Base-by-base conservation (phyloP, 139 green algal genomes). In the Monoraphidium neglectum region DNA sequence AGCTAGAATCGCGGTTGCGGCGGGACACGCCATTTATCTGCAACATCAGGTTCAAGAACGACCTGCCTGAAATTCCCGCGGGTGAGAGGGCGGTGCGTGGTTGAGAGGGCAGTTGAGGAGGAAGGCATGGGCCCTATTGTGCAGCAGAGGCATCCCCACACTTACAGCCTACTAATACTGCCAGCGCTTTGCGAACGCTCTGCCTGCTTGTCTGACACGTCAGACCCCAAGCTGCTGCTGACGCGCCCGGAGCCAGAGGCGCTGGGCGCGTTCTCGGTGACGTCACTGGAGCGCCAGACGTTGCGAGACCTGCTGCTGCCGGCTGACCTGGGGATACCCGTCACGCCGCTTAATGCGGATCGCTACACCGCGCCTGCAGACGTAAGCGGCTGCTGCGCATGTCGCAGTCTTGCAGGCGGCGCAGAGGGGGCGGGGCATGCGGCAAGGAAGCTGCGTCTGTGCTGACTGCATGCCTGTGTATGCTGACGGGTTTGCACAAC, bases 161-260 rank as follows among this genome's bases (percentile, higher is more conserved):
- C 57, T 13, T 16, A 10, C 26, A 32, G 6, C 57, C 57, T 13
- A 65, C 8, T 37, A 30, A 33, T 30, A 10, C 57, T 10, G 6
- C 26, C 28, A 65, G 10, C 18, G 51, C 51, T 60, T 18, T 21
- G 21, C 18, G 21, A 60, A 60, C 51, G 21, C 51, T 28, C 21
- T 60, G 18, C 18, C 18, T 60, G 51, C 21, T 84, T 83, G 32
- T 85, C 90, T 82, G 83, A 90, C 59, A 84, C 88, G 2, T 82
- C 80, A n/a, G 88, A 92, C 49, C 88, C 88, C 35, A 93, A 90
- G 77, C 80, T 93, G 76, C 71, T 93, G 56, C 66, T 93, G 61
- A 67, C 84, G 0, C 65, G 57, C 0, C 77, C 83, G 15, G 54
- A 88, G 43, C 54, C 76, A 2, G 36, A 87, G 30, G 40, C 81